Conservation (phyloP, 2,329 filamentous ascomycete species). For the Xylaria polymorpha region DNA sequence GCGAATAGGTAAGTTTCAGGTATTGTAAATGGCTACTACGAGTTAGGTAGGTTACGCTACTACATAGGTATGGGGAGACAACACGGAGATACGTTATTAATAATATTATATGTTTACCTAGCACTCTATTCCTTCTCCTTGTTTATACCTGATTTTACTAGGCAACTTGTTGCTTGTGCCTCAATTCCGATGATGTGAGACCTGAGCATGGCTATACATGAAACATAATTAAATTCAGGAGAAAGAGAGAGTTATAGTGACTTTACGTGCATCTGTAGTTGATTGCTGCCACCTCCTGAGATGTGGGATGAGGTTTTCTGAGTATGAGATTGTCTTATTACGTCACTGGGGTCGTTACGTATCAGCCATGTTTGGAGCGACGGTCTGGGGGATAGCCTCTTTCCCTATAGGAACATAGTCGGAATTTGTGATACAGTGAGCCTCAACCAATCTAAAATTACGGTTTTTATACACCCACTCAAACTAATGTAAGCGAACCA, state of each 20-base stretch:
- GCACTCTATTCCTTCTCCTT: too few relatives aligned
- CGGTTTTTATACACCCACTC: neutral
- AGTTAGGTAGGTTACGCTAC: neutral
- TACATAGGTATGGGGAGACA: neutral
- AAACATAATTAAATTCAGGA: neutral
- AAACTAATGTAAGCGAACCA: neutral
- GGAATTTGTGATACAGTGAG: neutral
- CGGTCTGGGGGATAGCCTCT: neutral
- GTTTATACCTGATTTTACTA: too few relatives aligned
- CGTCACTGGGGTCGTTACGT: neutral
- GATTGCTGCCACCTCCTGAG: neutral
- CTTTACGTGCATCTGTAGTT: neutral
- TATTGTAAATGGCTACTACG: neutral
- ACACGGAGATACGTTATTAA: too few relatives aligned
- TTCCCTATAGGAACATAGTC: neutral
- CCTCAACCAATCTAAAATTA: neutral
- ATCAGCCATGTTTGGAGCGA: slow-evolving; percentile 1
- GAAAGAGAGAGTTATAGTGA: neutral
- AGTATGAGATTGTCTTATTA: neutral
- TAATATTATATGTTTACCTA: too few relatives aligned
- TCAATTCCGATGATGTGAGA: neutral
- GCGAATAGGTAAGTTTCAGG: slow-evolving; percentile 7
- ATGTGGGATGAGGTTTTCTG: neutral
- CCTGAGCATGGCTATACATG: neutral
- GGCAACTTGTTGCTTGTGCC: neutral